phyloP scores from a whole-genome alignment of 192 early-diverging fungal species.

The Spizellomyces sp. region DNA sequence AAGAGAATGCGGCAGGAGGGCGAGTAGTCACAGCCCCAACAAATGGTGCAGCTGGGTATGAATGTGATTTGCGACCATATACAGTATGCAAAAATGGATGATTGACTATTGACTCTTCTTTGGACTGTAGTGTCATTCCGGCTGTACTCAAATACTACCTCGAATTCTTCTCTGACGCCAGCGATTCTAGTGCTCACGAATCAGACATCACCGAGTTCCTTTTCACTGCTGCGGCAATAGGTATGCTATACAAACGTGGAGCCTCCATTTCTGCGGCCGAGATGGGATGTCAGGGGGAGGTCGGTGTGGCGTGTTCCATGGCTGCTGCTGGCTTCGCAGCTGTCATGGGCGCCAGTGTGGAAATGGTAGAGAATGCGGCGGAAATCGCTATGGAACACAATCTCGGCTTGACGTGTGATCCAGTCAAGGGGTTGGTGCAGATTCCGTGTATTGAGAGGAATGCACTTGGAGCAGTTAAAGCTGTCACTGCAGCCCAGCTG shows the following conservation, averaged over 20 bases:
- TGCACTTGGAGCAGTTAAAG: constrained; percentile 92
- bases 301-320: constrained; percentile 97
- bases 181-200: constrained; percentile 44
- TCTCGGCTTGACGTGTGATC: constrained; percentile 62
- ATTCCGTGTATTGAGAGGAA: constrained; percentile 98
- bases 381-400: constrained; percentile 88
- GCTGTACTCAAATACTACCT: constrained; percentile 94
- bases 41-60: constrained; percentile 88
- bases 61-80: background rate
- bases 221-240: constrained; percentile 89
- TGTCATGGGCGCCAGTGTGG: constrained; percentile 91
- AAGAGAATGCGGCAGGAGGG: constrained; percentile 65
- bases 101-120: background rate
- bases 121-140: constrained; percentile 66
- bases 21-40: constrained; percentile 93
- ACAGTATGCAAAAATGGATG: background rate
- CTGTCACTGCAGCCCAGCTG: constrained; percentile 92
- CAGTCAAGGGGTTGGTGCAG: constrained; percentile 83
- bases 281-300: constrained; percentile 98
- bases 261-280: constrained; percentile 94
- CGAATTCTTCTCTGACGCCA: constrained; percentile 76
- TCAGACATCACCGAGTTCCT: constrained; percentile 88
- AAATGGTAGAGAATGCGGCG: constrained; percentile 93
- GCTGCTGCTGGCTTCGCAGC: constrained; percentile 91
- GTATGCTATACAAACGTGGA: constrained; percentile 96